Evolutionary conservation across 2,329 filamentous ascomycete genomes (phyloP).

Genomic region (Pyrenophora seminiperda): DNA sequence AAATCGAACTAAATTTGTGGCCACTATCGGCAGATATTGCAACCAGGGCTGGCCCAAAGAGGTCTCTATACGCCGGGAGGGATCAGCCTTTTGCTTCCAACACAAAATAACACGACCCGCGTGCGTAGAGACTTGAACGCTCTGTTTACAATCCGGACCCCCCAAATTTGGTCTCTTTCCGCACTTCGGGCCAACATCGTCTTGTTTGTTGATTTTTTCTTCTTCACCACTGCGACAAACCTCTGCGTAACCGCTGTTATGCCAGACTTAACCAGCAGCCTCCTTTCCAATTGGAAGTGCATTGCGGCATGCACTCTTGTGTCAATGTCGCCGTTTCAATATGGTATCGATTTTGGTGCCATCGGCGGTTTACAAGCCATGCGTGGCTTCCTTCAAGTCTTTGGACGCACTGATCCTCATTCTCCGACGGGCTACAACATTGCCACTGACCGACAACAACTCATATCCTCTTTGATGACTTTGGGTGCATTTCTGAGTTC

Average conservation of each 20-base stretch:
- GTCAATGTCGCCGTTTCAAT: slow-evolving; percentile 59
- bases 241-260: slow-evolving; percentile 19
- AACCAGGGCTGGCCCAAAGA: slow-evolving; percentile 3
- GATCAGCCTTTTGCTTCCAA: too few relatives aligned
- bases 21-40: slow-evolving; percentile 30
- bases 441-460: slow-evolving; percentile 47
- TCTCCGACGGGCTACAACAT: slow-evolving; percentile 54
- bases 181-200: neutral
- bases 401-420: slow-evolving; percentile 37
- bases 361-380: slow-evolving; percentile 60
- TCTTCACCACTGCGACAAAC: neutral
- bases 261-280: slow-evolving; percentile 30
- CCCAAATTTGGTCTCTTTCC: neutral
- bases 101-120: too few relatives aligned
- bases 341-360: slow-evolving; percentile 59
- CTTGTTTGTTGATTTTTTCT: neutral
- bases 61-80: slow-evolving; percentile 15
- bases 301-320: slow-evolving; percentile 56
- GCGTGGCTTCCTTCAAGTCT: slow-evolving; percentile 54
- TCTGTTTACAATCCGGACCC: neutral
- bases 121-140: too few relatives aligned
- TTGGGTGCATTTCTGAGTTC: slow-evolving; percentile 54
- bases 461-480: slow-evolving; percentile 55
- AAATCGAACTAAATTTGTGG: slow-evolving; percentile 19
- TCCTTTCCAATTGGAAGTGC: slow-evolving; percentile 55